Base-by-base conservation (phyloP, 345 rosid species). In the Gossypium longicalyx region DNA sequence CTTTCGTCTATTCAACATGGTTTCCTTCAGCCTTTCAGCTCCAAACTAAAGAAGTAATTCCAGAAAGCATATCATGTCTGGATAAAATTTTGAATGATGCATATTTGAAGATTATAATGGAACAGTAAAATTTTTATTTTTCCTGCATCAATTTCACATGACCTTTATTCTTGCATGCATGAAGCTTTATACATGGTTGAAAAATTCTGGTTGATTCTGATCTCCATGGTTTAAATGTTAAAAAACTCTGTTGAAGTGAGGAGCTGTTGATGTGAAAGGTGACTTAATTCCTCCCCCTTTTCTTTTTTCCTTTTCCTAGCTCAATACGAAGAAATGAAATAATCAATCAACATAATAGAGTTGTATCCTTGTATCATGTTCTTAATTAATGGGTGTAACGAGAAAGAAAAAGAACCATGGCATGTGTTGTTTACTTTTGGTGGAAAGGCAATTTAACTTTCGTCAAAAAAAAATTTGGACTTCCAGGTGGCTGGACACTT, bases 401-500 rank as follows among this genome's bases (percentile, higher is more conserved):
- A 51, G 47, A 52, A 27, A 27, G 25, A 27, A 70, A 70, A 70
- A 52, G 72, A 51, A 69, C 15, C 23, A 51, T 17, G 72, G 2
- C 44, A 29, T 47, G 44, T 56, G 23, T 67, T 4, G 15, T 75
- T 19, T 57, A 11, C 10, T 47, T 57, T 59, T 49, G n/a, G 41
- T 53, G 58, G 29, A 77, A 43, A 25, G 57, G 20, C 27, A 47
- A 16, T 51, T 78, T 60, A 43, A 48, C 41, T 51, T 71, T 47
- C 41, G 5, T 75, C 27, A 51, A 12, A 49, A 63, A 61, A 19
- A 56, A 56, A 69, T 52, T 74, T 61, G 80, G 72, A 48, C 62
- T 73, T 61, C 38, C 78, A 94, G 98, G 97, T 94, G 12, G 85
- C 98, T 68, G 98, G 98, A 76, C 93, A 89, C 74, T 92, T 94